Conservation (phyloP, 2,329 filamentous ascomycete genomes). For the Xylariaceae sp. region DNA sequence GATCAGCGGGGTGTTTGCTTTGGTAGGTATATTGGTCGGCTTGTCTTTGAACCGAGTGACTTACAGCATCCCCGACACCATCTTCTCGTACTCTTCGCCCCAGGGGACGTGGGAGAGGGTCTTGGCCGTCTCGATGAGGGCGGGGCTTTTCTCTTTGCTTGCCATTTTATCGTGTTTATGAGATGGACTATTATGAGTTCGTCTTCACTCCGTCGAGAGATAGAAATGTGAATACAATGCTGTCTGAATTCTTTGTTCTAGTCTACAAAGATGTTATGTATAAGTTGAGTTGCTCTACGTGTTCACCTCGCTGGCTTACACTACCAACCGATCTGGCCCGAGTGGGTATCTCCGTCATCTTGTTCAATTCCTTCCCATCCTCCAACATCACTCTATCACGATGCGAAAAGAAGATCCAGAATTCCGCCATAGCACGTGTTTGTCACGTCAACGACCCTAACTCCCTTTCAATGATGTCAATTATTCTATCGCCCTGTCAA, state of each 20-base stretch:
- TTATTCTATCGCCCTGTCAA: no score
- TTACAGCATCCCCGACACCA: constrained; percentile 59
- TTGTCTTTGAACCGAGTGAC: constrained; percentile 15
- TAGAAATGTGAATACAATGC: background rate
- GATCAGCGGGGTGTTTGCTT: background rate
- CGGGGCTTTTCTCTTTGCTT: constrained; percentile 14
- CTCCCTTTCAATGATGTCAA: background rate
- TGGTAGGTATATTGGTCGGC: no score
- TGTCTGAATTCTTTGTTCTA: background rate
- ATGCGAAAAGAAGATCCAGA: background rate
- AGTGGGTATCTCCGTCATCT: background rate
- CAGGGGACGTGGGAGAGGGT: constrained; percentile 12
- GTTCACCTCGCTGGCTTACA: no score
- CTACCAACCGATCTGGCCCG: background rate
- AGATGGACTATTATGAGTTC: background rate
- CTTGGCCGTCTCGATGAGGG: constrained; percentile 12
- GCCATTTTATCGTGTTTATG: constrained; percentile 8
- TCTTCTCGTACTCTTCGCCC: constrained; percentile 55
- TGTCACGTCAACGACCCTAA: no score
- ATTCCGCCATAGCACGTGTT: no score
- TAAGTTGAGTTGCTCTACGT: no score
- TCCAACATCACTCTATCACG: no score
- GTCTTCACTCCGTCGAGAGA: background rate
- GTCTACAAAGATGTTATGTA: background rate
- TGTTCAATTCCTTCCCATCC: no score